Conservation (phyloP, 2,329 filamentous ascomycete species). For the Madurella mycetomatis region DNA sequence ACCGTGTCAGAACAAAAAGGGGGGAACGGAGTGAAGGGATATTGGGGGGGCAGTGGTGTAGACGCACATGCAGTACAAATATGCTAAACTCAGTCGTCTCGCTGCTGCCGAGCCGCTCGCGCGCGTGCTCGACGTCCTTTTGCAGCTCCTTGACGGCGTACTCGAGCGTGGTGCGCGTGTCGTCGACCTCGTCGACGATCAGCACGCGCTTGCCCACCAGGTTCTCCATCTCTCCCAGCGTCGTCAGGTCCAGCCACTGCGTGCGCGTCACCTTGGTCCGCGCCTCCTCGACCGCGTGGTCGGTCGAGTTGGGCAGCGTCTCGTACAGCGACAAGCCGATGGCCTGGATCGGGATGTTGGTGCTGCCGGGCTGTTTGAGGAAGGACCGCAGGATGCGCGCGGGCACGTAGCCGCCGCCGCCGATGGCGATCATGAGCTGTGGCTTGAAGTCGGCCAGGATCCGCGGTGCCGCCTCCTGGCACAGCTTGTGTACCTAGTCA, state of each 20-base stretch:
- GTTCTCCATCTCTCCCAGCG: slow-evolving; percentile 77
- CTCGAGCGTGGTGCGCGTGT: slow-evolving; percentile 89
- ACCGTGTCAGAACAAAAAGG: not conserved
- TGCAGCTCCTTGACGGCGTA: slow-evolving; percentile 89
- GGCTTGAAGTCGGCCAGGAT: slow-evolving; percentile 86
- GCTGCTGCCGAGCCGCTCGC: slow-evolving; percentile 64
- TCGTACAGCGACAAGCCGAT: slow-evolving; percentile 98
- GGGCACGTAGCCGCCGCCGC: slow-evolving; percentile 93
- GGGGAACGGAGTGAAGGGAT: not conserved
- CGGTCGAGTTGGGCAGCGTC: slow-evolving; percentile 52
- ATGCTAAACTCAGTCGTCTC: slow-evolving; percentile 81
- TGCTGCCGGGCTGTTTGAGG: slow-evolving; percentile 77
- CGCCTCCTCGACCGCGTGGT: slow-evolving; percentile 62
- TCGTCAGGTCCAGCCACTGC: slow-evolving; percentile 92
- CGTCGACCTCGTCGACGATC: slow-evolving; percentile 93
- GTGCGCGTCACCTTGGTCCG: slow-evolving; percentile 96
- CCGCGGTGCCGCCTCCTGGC: slow-evolving; percentile 74
- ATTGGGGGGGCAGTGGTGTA: slow-evolving; percentile 5
- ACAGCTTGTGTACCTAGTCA: slow-evolving; percentile 88
- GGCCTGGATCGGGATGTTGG: slow-evolving; percentile 98
- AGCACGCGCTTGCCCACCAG: slow-evolving; percentile 86
- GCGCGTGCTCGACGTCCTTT: slow-evolving; percentile 85
- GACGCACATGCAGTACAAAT: slow-evolving; percentile 85
- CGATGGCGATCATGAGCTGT: slow-evolving; percentile 97
- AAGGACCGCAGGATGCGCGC: slow-evolving; percentile 96